Evolutionary conservation across 148 eudicot species (phyloP), one percentile per base, ranked within the genome.

Genomic region (Diospyros lotus): DNA sequence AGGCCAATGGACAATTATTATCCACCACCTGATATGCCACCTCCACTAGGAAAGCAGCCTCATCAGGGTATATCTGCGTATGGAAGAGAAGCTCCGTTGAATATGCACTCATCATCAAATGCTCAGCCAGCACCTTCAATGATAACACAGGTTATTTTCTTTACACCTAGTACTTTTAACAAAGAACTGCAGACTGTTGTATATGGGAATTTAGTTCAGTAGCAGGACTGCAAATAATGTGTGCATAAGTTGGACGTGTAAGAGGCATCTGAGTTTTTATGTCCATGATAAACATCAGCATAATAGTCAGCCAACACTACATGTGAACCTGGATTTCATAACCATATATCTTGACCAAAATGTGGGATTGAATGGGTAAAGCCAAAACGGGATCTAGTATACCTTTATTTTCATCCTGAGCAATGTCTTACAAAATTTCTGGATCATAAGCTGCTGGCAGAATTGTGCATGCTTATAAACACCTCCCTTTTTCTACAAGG

Each of bases 51-150:
- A 62, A 87, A 91, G 73, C 93, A 83, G 68, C 90, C 87, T 64
- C 93, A 86, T 84, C 93, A 86, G 71, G 96, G 96, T 42, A 87
- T 89, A 73, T 86, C 96, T 77, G 91, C 87, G 45, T 93, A 89
- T 84, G 96, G 93, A 73, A 89, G 98, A 79, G 98, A 93, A 76
- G 87, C 96, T 51, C 79, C 89, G 43, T 54, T 79, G 74, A 78
- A 79, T 75, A 75, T 65, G 44, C 93, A 88, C 75, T 75, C 88
- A 51, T 74, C 95, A 75, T 80, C 93, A 38, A 83, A 86, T 80
- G 73, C 87, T 73, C 95, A 88, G 73, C 77, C 91, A 39, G 76
- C 87, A 51, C 82, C 88, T 46, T 83, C 97, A 69, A 74, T 90
- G 83, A 81, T 87, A 70, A 86, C 96, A 71, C 92, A 93, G 98